These are phyloP conservation scores for Nemania abortiva DNA, from an alignment of 2,329 filamentous ascomycete species.

Conservation along the genomic window DNA sequence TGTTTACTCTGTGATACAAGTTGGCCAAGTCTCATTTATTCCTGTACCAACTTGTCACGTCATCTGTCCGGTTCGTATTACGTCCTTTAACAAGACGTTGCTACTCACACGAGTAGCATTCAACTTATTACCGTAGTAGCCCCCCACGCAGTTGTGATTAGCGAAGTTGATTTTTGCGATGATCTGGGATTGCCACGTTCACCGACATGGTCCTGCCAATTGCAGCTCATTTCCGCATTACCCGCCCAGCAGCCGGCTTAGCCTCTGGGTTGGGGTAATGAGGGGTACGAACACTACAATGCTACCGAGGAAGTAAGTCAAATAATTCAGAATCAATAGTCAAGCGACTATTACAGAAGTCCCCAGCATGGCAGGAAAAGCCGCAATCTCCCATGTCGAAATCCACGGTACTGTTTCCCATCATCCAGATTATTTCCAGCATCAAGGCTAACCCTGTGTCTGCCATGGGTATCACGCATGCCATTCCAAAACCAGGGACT, in stretches of 20 bases:
- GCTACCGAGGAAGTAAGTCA: conserved; percentile 5
- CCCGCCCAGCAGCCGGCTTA: background rate
- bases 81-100: no score
- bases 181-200: background rate
- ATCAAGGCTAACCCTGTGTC: background rate
- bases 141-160: background rate
- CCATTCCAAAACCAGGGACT: background rate
- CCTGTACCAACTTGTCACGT: no score
- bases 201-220: background rate
- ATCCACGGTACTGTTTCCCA: background rate
- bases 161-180: background rate
- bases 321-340: conserved; percentile 2
- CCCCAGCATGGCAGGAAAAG: background rate
- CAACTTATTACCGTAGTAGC: no score
- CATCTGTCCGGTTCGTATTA: no score
- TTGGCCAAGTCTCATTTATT: no score
- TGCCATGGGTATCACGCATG: background rate
- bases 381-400: background rate
- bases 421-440: background rate
- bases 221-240: background rate
- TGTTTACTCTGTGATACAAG: no score
- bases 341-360: conserved; percentile 1
- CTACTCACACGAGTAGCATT: no score
- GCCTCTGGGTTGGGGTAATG: background rate
- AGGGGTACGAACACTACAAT: conserved; percentile 2